Conservation (phyloP, 768 basidiomycete genomes). For the Psilocybe subaeruginosa region DNA sequence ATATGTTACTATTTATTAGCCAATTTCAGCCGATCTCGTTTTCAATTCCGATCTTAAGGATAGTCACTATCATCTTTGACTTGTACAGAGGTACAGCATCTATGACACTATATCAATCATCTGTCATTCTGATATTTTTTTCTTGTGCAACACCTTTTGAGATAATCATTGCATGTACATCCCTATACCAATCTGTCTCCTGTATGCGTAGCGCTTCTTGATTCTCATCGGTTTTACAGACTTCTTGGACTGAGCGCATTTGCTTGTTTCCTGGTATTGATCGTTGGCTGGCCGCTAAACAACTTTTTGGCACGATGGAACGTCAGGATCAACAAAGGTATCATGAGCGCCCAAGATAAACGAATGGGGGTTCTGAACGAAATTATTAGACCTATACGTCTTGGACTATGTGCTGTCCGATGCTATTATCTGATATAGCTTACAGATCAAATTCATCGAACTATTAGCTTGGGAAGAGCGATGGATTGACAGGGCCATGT, state of each 20-base stretch:
- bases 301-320: slow-evolving; percentile 62
- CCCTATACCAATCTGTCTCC: slow-evolving; percentile 39
- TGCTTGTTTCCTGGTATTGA: slow-evolving; percentile 67
- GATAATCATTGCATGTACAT: slow-evolving; percentile 67
- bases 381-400: slow-evolving; percentile 65
- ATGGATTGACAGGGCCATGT: too few species aligned
- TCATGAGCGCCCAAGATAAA: slow-evolving; percentile 66
- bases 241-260: slow-evolving; percentile 74
- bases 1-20: slow-evolving; percentile 27
- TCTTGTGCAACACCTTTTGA: slow-evolving; percentile 67
- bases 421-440: too few species aligned
- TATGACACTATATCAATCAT: not conserved
- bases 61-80: slow-evolving; percentile 60
- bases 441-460: too few species aligned
- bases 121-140: not conserved
- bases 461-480: too few species aligned
- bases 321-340: slow-evolving; percentile 61
- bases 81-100: slow-evolving; percentile 57
- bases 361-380: slow-evolving; percentile 80
- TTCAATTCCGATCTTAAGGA: slow-evolving; percentile 21
- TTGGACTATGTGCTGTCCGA: too few species aligned
- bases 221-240: slow-evolving; percentile 30
- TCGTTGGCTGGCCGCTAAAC: slow-evolving; percentile 79
- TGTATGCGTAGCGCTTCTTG: too few species aligned
- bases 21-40: not conserved